Percentiles rank a stretch among this genome's conserved stretches.
phyloP scores from a whole-genome alignment of 2,329 filamentous ascomycete species.

The Daldinia eschscholtzii region DNA sequence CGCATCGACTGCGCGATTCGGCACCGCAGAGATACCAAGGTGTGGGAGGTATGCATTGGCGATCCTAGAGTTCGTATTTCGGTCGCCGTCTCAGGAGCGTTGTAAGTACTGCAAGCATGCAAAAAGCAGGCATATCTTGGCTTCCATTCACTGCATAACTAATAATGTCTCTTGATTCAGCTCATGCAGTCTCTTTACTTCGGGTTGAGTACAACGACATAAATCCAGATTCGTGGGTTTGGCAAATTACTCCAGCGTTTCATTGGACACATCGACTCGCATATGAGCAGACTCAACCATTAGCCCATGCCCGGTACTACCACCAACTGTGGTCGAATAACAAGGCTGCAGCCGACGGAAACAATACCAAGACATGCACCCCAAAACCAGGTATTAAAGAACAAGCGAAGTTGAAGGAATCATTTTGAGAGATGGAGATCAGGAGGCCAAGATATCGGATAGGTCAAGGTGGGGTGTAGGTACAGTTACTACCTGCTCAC shows the following conservation, averaged over 20 bases:
- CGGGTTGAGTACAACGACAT: slow-evolving; percentile 8
- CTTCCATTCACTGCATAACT: slow-evolving; percentile 4
- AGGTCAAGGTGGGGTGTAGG: neutral
- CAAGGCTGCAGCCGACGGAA: neutral
- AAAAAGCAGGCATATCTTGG: slow-evolving; percentile 8
- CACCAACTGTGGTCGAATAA: slow-evolving; percentile 14
- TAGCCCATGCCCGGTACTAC: slow-evolving; percentile 1
- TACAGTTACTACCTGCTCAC: neutral
- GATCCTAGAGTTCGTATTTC: slow-evolving; percentile 37
- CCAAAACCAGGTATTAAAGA: neutral
- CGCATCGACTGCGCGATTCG: slow-evolving; percentile 27
- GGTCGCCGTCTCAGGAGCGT: slow-evolving; percentile 7
- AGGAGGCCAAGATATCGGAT: neutral
- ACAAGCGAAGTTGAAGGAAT: neutral
- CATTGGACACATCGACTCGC: slow-evolving; percentile 22
- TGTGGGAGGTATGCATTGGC: slow-evolving; percentile 23
- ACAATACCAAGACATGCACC: slow-evolving; percentile 50
- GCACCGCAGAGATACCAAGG: neutral
- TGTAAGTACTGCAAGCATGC: neutral
- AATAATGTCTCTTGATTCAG: slow-evolving; percentile 17
- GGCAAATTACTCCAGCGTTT: slow-evolving; percentile 19
- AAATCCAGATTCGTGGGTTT: slow-evolving; percentile 28
- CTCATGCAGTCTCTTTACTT: slow-evolving; percentile 17
- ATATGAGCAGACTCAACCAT: neutral
- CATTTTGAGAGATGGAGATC: neutral